Evolutionary conservation across 1,284 basidiomycete genomes (phyloP), one percentile per base, ranked within the genome.

Genomic region (Omphalotus olearius): DNA sequence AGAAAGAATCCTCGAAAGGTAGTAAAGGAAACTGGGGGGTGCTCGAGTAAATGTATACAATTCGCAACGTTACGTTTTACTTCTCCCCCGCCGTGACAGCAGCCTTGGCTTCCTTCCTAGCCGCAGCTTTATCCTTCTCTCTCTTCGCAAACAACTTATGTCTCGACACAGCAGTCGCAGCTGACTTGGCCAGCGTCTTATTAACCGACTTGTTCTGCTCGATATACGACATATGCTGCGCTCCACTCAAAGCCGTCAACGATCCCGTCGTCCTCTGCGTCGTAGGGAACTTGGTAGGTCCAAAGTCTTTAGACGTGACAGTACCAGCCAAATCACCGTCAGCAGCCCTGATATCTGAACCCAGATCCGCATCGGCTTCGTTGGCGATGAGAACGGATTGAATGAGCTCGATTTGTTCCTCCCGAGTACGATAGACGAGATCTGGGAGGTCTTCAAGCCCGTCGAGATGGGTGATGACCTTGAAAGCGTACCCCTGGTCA

Each of bases 401-500:
- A 35, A 99, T 77, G 16, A 99, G 80, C 66, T 97, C 94, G 57
- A 99, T 96, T 73, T 99, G 97, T 65, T 97, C 91, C 58, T 91
- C 85, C 63, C 85, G 83, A 39, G 89, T 93, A 61, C 82, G 84
- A 75, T 97, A 99, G 47, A 98, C 96, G 52, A 99, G 78, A 59
- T 93, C 90, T 1, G 90, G 85, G 63, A 97, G 79, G 44, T 82
- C 76, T 55, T 97, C 86, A 45, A 98, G 78, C 1, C 97, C 97
- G 57, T 97, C 93, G 18, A 99, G 82, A 62, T 97, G 92, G 6
- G 97, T 99, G 69, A 99, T 99, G 51, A 99, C 96, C 68, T 98
- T 98, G 82, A 99, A 99, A 1, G 95, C 91, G 70, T 99, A 99
- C 1, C 95, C 95, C 72, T 98, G 90, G 69, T 99, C 97, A 63